Percentiles rank a stretch among this genome's conserved stretches.
Evolutionary conservation across 441 rosid species (phyloP).

Genomic region (Mallotus japonicus): DNA sequence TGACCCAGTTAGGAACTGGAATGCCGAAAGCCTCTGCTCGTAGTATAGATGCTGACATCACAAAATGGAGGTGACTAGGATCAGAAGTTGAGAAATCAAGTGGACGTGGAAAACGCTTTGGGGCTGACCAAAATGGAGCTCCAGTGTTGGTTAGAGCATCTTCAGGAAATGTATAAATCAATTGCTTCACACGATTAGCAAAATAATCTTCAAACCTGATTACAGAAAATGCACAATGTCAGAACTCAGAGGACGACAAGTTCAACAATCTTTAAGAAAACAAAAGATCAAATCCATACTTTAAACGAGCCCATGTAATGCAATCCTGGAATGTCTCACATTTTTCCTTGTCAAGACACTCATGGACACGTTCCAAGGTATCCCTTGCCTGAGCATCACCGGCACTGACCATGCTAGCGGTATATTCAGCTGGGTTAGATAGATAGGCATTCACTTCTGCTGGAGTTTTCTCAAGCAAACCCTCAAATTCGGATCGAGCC

Average conservation of each 20-base stretch:
- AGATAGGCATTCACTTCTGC: slow-evolving; percentile 88
- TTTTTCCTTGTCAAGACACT: slow-evolving; percentile 80
- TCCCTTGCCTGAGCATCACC: slow-evolving; percentile 95
- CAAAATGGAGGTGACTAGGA: slow-evolving; percentile 65
- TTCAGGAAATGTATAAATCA: slow-evolving; percentile 86
- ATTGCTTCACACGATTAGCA: slow-evolving; percentile 75
- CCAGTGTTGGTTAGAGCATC: slow-evolving; percentile 87
- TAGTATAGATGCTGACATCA: slow-evolving; percentile 67
- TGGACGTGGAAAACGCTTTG: slow-evolving; percentile 84
- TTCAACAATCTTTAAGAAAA: background rate
- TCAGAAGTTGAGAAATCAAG: slow-evolving; percentile 73
- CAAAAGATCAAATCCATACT: slow-evolving; percentile 35
- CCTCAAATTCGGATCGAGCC: slow-evolving; percentile 98
- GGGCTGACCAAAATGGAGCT: slow-evolving; percentile 96
- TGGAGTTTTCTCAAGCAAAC: slow-evolving; percentile 88
- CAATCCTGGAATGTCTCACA: slow-evolving; percentile 83
- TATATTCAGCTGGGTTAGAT: slow-evolving; percentile 67
- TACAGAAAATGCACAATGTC: slow-evolving; percentile 14
- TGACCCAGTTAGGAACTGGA: slow-evolving; percentile 74
- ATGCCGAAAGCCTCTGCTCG: slow-evolving; percentile 89
- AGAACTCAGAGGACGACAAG: background rate
- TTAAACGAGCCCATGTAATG: slow-evolving; percentile 83
- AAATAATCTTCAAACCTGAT: slow-evolving; percentile 93
- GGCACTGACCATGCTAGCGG: slow-evolving; percentile 58
- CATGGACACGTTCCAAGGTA: slow-evolving; percentile 70